A percentile compares a stretch with the other conserved stretches of the same genome.
Conservation (phyloP, 331 rosid species). For the Rhamnella rubrinervis region DNA sequence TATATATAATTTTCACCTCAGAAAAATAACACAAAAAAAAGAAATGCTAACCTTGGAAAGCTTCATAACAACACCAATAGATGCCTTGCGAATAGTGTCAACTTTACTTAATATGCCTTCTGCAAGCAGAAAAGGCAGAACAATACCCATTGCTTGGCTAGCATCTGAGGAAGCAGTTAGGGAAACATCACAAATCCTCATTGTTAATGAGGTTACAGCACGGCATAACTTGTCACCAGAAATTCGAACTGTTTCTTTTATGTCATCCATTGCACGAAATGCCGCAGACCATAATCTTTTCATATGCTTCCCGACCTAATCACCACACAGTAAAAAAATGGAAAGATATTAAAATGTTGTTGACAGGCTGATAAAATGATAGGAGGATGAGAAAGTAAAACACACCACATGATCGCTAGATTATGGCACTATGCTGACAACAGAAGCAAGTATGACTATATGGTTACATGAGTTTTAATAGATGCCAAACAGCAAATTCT, state of each 20-base stretch:
- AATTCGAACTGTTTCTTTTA: constrained; percentile 89
- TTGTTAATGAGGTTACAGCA: constrained; percentile 64
- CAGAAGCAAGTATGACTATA: too few species aligned
- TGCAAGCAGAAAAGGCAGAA: constrained; percentile 81
- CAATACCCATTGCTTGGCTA: constrained; percentile 78
- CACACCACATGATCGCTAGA: too few species aligned
- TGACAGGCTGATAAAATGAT: constrained; percentile 2
- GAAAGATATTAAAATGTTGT: background rate
- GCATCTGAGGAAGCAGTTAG: constrained; percentile 74
- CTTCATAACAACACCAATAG: constrained; percentile 89
- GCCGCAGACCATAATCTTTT: constrained; percentile 78
- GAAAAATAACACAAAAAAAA: constrained; percentile 7
- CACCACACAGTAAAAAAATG: background rate
- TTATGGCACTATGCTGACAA: too few species aligned
- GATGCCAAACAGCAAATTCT: too few species aligned
- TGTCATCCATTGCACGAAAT: constrained; percentile 96
- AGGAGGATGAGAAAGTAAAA: too few species aligned
- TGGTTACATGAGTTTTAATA: too few species aligned
- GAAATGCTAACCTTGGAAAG: constrained; percentile 79
- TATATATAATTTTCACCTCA: background rate
- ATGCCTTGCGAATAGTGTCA: constrained; percentile 81
- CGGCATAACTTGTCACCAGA: constrained; percentile 92
- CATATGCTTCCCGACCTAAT: constrained; percentile 78
- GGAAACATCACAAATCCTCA: constrained; percentile 87
- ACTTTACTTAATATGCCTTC: constrained; percentile 97